Evolutionary conservation across 169 alveolate genomes (phyloP), one percentile per base, ranked within the genome.

Genomic region (Perkinsus olseni): DNA sequence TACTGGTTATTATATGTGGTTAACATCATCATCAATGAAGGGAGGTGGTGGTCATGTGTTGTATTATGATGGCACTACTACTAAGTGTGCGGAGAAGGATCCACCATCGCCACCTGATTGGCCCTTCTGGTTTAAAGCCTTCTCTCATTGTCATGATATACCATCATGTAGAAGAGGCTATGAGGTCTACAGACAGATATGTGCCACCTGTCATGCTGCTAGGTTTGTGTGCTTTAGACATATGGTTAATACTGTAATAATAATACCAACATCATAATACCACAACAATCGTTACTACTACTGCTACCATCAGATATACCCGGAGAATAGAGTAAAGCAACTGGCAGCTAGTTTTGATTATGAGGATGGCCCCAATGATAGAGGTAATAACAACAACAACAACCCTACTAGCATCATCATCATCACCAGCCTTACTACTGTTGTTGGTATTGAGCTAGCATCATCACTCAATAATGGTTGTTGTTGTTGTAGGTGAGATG

Each of bases 131-230:
- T 96, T 96, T 95, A 96, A 96, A 74, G 95, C 96, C 39, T 93
- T 95, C 39, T 95, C 96, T 36, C 98, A 96, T 94, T 96, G 97
- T 40, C 98, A 96, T 93, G 98, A 96, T 94, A 96, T 96, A 36
- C 96, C 96, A n/a, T 62, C 82, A 21, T 62, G 82, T 92, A 94
- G 98, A 38, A 92, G 98, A 91, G 98, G 98, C 3, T 96, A 93
- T 91, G 98, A 96, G 91, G 98, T 96, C 0, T 96, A 96, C 93
- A 93, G 98, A 4, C 98, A 96, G 92, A 96, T 96, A 31, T 96
- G 98, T 94, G 98, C 98, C 17, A 96, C 98, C 13, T 96, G 98
- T 90, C 98, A 96, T 93, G 96, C 98, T 38, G 95, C 96, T 95
- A 95, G 94, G 90, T 96, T 94, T 92, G 40, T 95, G 74, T 95